Base-by-base conservation (phyloP, 306 rosid genomes). In the Inga laurina region DNA sequence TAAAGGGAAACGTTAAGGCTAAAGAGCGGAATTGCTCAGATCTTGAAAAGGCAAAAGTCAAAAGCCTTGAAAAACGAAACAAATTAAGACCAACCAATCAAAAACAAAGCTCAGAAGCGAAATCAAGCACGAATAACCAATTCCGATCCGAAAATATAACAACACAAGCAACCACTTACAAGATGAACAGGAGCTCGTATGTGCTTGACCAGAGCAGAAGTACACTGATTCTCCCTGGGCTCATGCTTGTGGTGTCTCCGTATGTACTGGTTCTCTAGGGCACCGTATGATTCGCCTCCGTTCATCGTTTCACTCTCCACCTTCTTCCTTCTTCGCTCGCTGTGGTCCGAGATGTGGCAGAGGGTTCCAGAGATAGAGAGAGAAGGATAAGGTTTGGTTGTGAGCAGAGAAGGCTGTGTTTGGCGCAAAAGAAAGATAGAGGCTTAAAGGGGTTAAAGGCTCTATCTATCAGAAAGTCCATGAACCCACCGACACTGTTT, bases 131-230 rank as follows among this genome's bases (percentile, higher is more conserved):
- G 4, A 46, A 54, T 2, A 35, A 22, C 32, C 7, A 22, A 72
- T 30, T 51, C 32, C 46, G 51, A 37, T 79, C 21, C 6, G 32
- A 70, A 22, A 5, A 56, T 52, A 49, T 4, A 48, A 56, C 62
- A 56, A 6, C n/a, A 39, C 30, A 8, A 7, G 48, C 39, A 65
- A 4, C 37, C 82, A 87, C 90, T 79, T 79, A 97, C 99, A 75
- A 97, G 97, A 7, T 90, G 95, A 82, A 90, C 91, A 34, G 98
- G 99, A 19, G 99, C 98, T 71, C 81, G 93, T 84, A 97, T 88
- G 87, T 92, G 97, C 86, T 88, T 94, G 46, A 94, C 94, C 46
- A 97, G 84, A 11, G 97, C 92, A n/a, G 99, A 91, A 45, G 98
- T 86, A 86, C 99, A 94, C 93, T 97, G 99, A 34, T 86, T 89